Base-by-base conservation (phyloP, 2,329 filamentous ascomycete genomes). In the Thermoascus crustaceus region DNA sequence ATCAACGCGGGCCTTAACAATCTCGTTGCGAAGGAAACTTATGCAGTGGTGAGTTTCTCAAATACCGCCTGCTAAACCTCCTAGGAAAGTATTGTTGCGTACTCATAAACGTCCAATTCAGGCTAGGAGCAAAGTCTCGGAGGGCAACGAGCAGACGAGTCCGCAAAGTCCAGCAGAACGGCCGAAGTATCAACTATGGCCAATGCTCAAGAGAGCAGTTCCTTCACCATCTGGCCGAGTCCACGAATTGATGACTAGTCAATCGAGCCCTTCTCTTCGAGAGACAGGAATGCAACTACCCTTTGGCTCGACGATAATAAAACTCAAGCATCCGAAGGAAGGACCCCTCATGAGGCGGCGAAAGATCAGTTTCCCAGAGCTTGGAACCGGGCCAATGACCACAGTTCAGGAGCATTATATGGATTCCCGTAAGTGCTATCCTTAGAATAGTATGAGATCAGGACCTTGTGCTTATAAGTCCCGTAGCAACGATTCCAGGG, bases 401-500 rank as follows among this genome's bases (percentile, higher is more conserved):
- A 43, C 42, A 4, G 39, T 44, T 13, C 43, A 46, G 13, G 43
- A 46, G 18, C 37, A 37, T 22, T 37, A 38, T 21, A 38, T 44
- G 25, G 52, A 54, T 37, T 54, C 52, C 19, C 52, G 52, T 54
- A 44, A 43, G 50, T 44, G n/a, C 7, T 6, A 5, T 22, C 24
- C 10, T 11, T 14, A 32, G 16, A 20, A 13, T 5, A 32, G 11
- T 5, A 29, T 3, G 14, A 33, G n/a, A n/a, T n/a, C n/a, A n/a
- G n/a, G n/a, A n/a, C n/a, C 6, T 14, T 24, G 16, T 19, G 25
- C 20, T 30, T 30, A 33, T 7, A 23, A 16, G n/a, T 10, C 16
- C n/a, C 17, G n/a, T 31, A 55, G 52, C 52, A 32, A 54, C 52
- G 13, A 49, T 54, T 27, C 51, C 52, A 4, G 51, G 45, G n/a